Conservation (phyloP, 208 protist species). For the Leishmania amazonensis region DNA sequence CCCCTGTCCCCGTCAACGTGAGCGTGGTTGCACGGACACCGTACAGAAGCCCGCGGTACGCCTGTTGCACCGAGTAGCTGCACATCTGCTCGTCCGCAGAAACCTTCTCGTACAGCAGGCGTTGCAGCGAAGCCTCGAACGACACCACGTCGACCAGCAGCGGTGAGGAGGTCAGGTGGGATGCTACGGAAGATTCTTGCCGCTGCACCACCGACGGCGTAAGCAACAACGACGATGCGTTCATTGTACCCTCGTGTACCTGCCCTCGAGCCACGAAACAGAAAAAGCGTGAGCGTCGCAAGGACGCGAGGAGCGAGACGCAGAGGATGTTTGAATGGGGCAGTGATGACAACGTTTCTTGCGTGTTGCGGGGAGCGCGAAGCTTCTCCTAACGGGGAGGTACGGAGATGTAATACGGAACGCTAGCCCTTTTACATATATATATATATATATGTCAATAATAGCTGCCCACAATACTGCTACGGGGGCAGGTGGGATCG, state of each 20-base stretch:
- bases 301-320: neutral
- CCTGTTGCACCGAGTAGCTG: constrained; percentile 75
- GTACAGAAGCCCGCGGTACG: constrained; percentile 60
- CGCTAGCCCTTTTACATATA: neutral
- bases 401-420: neutral
- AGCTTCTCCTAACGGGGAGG: neutral
- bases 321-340: neutral
- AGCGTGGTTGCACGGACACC: constrained; percentile 38
- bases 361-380: neutral
- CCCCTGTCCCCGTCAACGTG: neutral
- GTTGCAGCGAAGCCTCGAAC: constrained; percentile 64
- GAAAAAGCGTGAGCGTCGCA: neutral
- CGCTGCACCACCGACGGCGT: neutral
- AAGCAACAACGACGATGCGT: constrained; percentile 1
- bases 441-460: neutral
- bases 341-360: neutral
- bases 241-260: neutral
- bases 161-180: constrained; percentile 4
- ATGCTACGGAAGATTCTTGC: neutral
- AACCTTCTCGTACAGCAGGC: constrained; percentile 52
- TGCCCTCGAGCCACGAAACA: neutral
- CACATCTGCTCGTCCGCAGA: constrained; percentile 62
- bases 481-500: neutral
- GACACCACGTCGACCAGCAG: constrained; percentile 46
- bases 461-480: neutral